Percentiles rank a stretch among this genome's conserved stretches.
These are phyloP conservation scores for Pseudonitzschia multistriata DNA, from an alignment of 108 stramenopile species.

Conservation along the genomic window DNA sequence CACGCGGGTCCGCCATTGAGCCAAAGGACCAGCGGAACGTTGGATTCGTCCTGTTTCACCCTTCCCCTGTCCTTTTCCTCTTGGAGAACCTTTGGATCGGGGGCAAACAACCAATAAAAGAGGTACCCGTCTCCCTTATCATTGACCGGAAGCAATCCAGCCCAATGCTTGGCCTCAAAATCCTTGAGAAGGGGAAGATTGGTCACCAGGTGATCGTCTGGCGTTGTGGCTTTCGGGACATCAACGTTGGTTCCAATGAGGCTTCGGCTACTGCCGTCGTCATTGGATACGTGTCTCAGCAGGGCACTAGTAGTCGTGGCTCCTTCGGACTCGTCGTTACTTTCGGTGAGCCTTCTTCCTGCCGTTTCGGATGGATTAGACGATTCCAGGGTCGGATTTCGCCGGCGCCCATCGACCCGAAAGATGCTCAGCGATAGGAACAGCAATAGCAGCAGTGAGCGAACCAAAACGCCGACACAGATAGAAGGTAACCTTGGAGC, in stretches of 20 bases:
- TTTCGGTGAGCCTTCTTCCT: too few species aligned
- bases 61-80: constrained; percentile 1
- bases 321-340: too few species aligned
- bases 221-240: constrained; percentile 29
- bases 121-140: constrained; percentile 70
- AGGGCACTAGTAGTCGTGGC: too few species aligned
- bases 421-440: too few species aligned
- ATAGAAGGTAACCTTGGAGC: too few species aligned
- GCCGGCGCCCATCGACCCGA: too few species aligned
- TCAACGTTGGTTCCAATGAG: constrained; percentile 11
- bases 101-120: constrained; percentile 97
- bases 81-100: constrained; percentile 22
- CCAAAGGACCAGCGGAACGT: constrained; percentile 90
- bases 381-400: too few species aligned
- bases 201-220: constrained; percentile 67
- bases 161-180: constrained; percentile 53
- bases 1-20: constrained; percentile 90
- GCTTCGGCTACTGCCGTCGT: background rate
- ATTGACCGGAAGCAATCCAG: constrained; percentile 69
- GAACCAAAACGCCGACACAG: too few species aligned
- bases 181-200: constrained; percentile 55
- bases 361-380: too few species aligned
- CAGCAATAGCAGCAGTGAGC: too few species aligned
- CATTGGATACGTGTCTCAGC: too few species aligned
- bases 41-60: constrained; percentile 12